Conservation (phyloP, 192 early-diverging fungal species). For the Diversispora eburnea region DNA sequence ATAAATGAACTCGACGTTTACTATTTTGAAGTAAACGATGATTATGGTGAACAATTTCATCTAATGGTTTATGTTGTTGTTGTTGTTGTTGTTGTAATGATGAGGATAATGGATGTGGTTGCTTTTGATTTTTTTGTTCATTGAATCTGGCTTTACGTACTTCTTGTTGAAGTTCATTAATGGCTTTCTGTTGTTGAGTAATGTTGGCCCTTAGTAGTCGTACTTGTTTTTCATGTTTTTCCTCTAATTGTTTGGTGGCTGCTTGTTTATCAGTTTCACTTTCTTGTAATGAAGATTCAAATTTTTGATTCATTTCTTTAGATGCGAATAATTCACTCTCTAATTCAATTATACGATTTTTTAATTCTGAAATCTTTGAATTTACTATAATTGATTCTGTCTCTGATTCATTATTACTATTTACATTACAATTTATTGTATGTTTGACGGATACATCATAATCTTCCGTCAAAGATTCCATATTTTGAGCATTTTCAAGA, state of each 20-base stretch:
- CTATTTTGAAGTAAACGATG: not conserved
- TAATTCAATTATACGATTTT: conserved; percentile 16
- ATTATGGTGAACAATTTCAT: not conserved
- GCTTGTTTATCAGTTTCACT: conserved; percentile 6
- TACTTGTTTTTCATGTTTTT: conserved; percentile 22
- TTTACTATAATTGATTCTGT: conserved; percentile 8
- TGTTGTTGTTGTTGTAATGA: conserved; percentile 14
- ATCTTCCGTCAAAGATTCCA: conserved; percentile 13
- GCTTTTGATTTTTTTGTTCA: not conserved
- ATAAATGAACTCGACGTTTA: not conserved
- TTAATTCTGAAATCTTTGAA: conserved; percentile 22
- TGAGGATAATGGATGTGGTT: not conserved
- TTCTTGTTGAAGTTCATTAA: conserved; percentile 20
- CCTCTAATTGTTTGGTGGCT: conserved; percentile 24
- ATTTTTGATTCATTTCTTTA: conserved; percentile 25
- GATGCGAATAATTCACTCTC: conserved; percentile 12
- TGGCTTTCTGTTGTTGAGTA: conserved; percentile 15
- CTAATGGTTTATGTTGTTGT: not conserved
- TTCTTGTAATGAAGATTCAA: not conserved
- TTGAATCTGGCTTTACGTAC: conserved; percentile 16
- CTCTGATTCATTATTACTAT: not conserved
- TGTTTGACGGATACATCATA: conserved; percentile 24
- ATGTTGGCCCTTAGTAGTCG: conserved; percentile 10
- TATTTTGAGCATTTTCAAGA: conserved; percentile 16
- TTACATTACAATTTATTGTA: not conserved